Percentiles rank a stretch among this genome's conserved stretches.
Evolutionary conservation across 768 basidiomycete genomes (phyloP).

Genomic region (Lactifluus piperatus): DNA sequence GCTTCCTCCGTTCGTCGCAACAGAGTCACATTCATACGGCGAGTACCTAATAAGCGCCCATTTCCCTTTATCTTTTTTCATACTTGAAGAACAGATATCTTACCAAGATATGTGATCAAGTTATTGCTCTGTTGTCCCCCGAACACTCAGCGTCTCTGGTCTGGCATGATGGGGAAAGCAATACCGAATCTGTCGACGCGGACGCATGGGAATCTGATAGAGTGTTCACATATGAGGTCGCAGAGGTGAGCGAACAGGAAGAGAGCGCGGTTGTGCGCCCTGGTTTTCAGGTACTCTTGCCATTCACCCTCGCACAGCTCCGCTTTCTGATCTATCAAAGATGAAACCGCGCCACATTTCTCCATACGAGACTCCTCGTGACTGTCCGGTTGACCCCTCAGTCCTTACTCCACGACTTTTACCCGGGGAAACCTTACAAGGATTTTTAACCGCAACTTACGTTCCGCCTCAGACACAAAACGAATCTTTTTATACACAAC

Average conservation of each 20-base stretch:
- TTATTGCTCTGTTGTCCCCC: conserved; percentile 40
- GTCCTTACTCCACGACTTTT: neutral
- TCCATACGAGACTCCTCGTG: neutral
- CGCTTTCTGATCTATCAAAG: neutral
- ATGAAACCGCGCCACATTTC: neutral
- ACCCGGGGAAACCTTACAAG: neutral
- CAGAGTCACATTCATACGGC: conserved; percentile 57
- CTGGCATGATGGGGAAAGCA: conserved; percentile 31
- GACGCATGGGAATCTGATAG: conserved; percentile 38
- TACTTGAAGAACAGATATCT: conserved; percentile 1
- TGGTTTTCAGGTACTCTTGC: conserved; percentile 43
- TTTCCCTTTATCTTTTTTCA: too few relatives aligned
- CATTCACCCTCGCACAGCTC: too few relatives aligned
- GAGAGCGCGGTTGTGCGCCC: conserved; percentile 36
- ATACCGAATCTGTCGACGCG: conserved; percentile 25
- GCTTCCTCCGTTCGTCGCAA: conserved; percentile 39
- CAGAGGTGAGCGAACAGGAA: conserved; percentile 47
- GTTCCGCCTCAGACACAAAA: neutral
- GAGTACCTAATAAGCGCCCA: too few relatives aligned
- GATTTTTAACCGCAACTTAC: neutral
- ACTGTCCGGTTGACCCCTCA: neutral
- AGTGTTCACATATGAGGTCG: conserved; percentile 45
- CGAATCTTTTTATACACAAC: neutral
- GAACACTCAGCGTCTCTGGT: conserved; percentile 38
- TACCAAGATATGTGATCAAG: conserved; percentile 39